Conservation (phyloP, 257 asterid species). For the Petrea volubilis region DNA sequence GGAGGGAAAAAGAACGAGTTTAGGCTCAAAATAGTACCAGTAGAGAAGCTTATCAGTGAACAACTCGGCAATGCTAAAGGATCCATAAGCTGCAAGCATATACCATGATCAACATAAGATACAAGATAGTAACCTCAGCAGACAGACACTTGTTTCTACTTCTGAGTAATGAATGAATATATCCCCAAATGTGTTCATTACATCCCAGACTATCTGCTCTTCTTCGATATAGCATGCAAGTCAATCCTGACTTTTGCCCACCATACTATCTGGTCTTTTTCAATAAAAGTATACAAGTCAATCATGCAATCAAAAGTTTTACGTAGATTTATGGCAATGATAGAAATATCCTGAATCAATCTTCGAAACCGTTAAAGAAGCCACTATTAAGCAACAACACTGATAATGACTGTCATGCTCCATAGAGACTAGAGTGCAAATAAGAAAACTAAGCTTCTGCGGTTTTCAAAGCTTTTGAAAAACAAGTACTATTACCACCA, state of each 20-base stretch:
- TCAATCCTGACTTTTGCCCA: neutral
- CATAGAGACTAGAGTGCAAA: neutral
- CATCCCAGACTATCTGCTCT: neutral
- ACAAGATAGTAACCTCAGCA: neutral
- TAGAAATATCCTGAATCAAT: neutral
- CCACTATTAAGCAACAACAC: neutral
- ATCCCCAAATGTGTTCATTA: neutral
- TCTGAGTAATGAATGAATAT: neutral
- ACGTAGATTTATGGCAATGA: too few relatives aligned
- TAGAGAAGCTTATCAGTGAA: constrained; percentile 74
- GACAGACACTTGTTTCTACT: neutral
- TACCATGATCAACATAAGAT: constrained; percentile 24
- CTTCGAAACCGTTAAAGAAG: neutral
- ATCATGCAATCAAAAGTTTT: too few relatives aligned
- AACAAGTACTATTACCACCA: neutral
- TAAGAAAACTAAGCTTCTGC: neutral
- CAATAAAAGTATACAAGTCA: too few relatives aligned
- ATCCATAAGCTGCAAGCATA: constrained; percentile 88
- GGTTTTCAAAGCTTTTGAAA: neutral
- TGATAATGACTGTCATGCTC: neutral
- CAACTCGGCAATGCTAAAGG: constrained; percentile 73
- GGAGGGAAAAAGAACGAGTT: neutral
- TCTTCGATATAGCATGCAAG: neutral
- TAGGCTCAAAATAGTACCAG: constrained; percentile 54
- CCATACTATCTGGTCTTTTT: too few relatives aligned